Base-by-base conservation (phyloP, 1,284 basidiomycete species). In the Takashimella koratensis region DNA sequence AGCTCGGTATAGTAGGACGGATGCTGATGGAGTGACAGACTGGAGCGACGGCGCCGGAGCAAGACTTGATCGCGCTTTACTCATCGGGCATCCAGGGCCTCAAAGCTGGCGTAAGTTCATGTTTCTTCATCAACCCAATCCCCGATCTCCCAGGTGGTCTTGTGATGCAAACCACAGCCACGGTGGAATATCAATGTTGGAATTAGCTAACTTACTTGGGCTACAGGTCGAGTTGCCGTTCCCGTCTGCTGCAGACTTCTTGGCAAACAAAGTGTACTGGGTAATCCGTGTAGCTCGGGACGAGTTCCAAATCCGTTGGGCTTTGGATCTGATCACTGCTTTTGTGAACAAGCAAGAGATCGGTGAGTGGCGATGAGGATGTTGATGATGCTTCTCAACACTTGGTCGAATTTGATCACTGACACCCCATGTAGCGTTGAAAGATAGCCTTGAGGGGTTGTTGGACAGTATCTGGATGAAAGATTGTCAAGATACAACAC, bases 261-360 rank as follows among this genome's bases (percentile, higher is more conserved):
- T 88, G 26, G 73, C 80, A 5, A 65, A 65, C 24, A 72, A 88
- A 16, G 68, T 88, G 12, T 66, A 72, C 4, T 91, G 87, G 86
- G 79, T 80, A 22, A 71, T 86, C 16, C 64, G 72, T 4, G 66
- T 76, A 3, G 78, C 82, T 0, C 77, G 79, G 19, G 84, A 79
- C 51, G 74, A 78, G 22, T 66, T 81, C 2, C 88, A 91, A 70
- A 77, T 81, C 52, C 78, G 80, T 23, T 80, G 84, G 21, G 81
- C 79, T 1, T 79, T 83, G 59, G 83, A 87, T 45, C 66, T 86
- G 12, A 76, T 91, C 11, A 79, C 84, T 0, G 83, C 85, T 1
- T 76, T 88, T 23, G 73, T 91, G 20, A 96, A 96, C 73, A 90
- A 91, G 74, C 82, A 83, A 45, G 77, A 79, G 8, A 77, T 83